phyloP scores from a whole-genome alignment of 2,329 filamentous ascomycete species.

The Apiospora rasikravindrae region DNA sequence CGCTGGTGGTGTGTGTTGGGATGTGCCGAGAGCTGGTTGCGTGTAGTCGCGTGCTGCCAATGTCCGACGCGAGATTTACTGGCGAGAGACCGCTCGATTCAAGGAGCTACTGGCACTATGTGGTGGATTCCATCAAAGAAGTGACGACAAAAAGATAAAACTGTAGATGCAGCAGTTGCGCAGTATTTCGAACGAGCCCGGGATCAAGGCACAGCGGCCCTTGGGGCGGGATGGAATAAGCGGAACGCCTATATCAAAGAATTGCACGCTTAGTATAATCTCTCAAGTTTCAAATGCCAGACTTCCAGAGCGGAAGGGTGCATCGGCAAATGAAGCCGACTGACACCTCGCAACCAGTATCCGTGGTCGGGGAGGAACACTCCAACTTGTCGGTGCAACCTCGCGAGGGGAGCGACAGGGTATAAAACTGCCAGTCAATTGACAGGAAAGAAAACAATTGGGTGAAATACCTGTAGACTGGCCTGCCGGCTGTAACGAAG shows the following conservation, averaged over 20 bases:
- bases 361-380: not conserved
- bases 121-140: conserved; percentile 1
- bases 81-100: not conserved
- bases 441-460: not conserved
- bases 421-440: not conserved
- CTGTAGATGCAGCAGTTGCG: not conserved
- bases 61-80: not conserved
- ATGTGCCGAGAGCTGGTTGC: not conserved
- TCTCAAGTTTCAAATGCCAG: conserved; percentile 11
- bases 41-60: conserved; percentile 3
- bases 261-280: conserved; percentile 1
- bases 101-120: not conserved
- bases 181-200: not conserved
- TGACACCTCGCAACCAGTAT: not conserved
- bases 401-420: not conserved
- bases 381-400: conserved; percentile 5
- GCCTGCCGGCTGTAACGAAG: conserved; percentile 4
- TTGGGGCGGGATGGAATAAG: not conserved
- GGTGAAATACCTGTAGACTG: conserved; percentile 20
- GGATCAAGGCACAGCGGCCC: not conserved
- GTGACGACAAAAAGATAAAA: not conserved
- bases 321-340: conserved; percentile 16
- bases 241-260: not conserved
- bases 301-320: not conserved
- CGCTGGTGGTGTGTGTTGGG: conserved; percentile 26